Evolutionary conservation across 805 yeast genomes (phyloP).

Genomic region (Candida namnaoensis): DNA sequence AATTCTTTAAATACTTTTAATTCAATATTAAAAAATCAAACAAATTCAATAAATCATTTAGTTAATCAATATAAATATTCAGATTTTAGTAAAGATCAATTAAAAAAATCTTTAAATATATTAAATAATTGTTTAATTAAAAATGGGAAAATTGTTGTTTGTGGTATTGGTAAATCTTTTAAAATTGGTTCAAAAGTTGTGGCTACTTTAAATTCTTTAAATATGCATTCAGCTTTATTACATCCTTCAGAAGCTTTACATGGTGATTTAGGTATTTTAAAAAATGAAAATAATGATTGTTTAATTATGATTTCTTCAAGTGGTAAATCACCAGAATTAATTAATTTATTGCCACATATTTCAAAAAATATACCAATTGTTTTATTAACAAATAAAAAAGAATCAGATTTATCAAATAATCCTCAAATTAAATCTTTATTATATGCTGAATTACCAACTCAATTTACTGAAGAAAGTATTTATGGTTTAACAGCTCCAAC

Average conservation of each 20-base stretch:
- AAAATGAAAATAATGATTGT: conserved; percentile 44
- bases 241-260: conserved; percentile 89
- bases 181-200: conserved; percentile 72
- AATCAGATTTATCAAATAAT: conserved; percentile 44
- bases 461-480: conserved; percentile 44
- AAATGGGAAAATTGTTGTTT: conserved; percentile 64
- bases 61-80: conserved; percentile 36
- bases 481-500: conserved; percentile 89
- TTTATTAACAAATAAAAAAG: conserved; percentile 52
- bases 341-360: conserved; percentile 41
- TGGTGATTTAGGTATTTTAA: conserved; percentile 76
- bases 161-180: conserved; percentile 82
- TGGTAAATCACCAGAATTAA: conserved; percentile 76
- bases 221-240: conserved; percentile 54
- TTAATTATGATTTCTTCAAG: conserved; percentile 67
- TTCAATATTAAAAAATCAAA: conserved; percentile 34
- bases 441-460: conserved; percentile 52
- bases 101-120: conserved; percentile 32
- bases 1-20: conserved; percentile 24
- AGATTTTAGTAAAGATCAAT: conserved; percentile 33
- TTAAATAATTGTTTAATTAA: conserved; percentile 25
- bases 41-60: conserved; percentile 37
- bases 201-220: conserved; percentile 77
- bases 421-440: conserved; percentile 43
- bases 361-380: conserved; percentile 45